Evolutionary conservation across 164 flowering plant genomes (phyloP).

Genomic region (Magnolia changhungtana): DNA sequence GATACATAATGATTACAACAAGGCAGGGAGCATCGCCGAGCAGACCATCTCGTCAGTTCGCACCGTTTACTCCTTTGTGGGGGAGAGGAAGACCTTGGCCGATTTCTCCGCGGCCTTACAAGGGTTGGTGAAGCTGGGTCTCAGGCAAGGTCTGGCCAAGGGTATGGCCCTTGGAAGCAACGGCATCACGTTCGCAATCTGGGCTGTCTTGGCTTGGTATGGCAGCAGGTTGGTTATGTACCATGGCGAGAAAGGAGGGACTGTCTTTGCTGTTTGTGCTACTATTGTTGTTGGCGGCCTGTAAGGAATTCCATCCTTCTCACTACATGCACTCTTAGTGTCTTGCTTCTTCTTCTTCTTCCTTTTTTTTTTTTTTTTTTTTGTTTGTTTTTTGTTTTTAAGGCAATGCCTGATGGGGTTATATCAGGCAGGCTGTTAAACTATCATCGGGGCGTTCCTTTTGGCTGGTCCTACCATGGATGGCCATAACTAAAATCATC

Average conservation of each 20-base stretch:
- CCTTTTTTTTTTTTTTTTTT: too few relatives aligned
- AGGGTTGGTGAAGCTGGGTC: conserved; percentile 61
- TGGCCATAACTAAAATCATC: too few relatives aligned
- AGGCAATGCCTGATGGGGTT: neutral
- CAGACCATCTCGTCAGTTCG: conserved; percentile 76
- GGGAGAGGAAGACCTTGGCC: conserved; percentile 54
- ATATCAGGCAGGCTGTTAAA: neutral
- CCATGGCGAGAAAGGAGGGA: conserved; percentile 66
- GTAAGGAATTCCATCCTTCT: conserved; percentile 31
- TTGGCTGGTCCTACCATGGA: too few relatives aligned
- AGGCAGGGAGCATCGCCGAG: conserved; percentile 64
- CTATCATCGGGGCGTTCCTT: neutral
- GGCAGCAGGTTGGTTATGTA: conserved; percentile 80
- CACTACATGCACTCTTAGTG: neutral
- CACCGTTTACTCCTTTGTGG: conserved; percentile 83
- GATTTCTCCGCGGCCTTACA: conserved; percentile 61
- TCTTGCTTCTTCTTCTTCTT: too few relatives aligned
- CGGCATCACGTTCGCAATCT: conserved; percentile 60
- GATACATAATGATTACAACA: conserved; percentile 59
- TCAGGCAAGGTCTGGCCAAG: conserved; percentile 71
- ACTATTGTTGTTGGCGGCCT: conserved; percentile 68
- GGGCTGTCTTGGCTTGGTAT: conserved; percentile 75
- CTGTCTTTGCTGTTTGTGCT: conserved; percentile 73
- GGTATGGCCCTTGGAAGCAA: conserved; percentile 88
- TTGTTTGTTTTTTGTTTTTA: too few relatives aligned